Base-by-base conservation (phyloP, 805 yeast genomes). In the Candida ovalis region DNA sequence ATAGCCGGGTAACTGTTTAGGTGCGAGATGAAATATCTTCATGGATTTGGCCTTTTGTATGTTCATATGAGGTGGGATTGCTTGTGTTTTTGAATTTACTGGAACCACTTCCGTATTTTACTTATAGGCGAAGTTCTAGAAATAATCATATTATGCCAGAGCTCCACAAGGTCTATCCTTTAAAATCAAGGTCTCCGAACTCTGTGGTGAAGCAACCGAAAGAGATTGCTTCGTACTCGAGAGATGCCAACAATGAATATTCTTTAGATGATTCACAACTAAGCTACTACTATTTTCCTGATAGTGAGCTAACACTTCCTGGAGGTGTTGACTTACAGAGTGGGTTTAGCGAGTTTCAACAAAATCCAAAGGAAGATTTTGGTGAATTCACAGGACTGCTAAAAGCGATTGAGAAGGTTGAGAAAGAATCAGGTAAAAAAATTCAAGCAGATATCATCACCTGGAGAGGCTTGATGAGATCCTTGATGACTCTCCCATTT, bases 201-300 rank as follows among this genome's bases (percentile, higher is more conserved):
- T 81, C 92, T 0, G 80, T 88, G 1, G 72, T 91, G 45, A 83
- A 84, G 58, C 95, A 89, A 64, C 98, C 99, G 2, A 85, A 84
- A 54, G 97, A 94, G 65, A 55, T 92, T 2, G 73, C 78, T n/a
- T 64, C 78, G 3, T 92, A 73, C 62, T 81, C 92, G 1, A 70
- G 89, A 48, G 80, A 77, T 24, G 66, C 67, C n/a, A 77, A 81
- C 4, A 49, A 52, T 22, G 78, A 74, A 21, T 73, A 77, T 27
- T 61, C 67, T 4, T 66, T 78, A 9, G 83, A 81, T 54, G 79
- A 79, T 45, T 65, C 80, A 0, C 74, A 78, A 3, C 66, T 88
- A 44, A 70, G 76, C n/a, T 89, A 88, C 66, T 91, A 75, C 69
- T 94, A 89, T 63, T 72, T 92, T 27, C 95, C 96, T 15, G 90